These are phyloP conservation scores for Cyberlindnera lachancei DNA, from an alignment of 805 yeast genomes.

Conservation along the genomic window DNA sequence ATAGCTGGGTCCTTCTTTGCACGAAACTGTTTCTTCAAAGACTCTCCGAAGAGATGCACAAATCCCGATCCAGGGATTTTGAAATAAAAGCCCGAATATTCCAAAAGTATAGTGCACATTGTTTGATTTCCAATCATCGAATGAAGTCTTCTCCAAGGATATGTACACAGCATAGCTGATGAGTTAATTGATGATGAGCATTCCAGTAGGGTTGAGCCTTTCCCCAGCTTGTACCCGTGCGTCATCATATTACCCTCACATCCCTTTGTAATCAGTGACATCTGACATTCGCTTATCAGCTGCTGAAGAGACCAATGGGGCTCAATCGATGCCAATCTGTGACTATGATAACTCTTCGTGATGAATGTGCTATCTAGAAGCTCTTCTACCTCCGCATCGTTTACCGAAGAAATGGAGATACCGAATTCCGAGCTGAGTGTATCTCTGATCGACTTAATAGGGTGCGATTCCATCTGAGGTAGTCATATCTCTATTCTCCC, in stretches of 20 bases:
- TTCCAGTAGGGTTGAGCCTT: not conserved
- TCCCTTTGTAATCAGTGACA: slow-evolving; percentile 23
- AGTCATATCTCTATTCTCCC: no score
- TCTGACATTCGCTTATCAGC: slow-evolving; percentile 35
- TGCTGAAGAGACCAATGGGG: slow-evolving; percentile 21
- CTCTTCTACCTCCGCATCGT: not conserved
- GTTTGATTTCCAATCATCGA: slow-evolving; percentile 5
- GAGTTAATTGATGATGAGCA: not conserved
- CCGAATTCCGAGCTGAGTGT: no score
- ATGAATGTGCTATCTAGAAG: not conserved
- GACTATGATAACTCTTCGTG: not conserved
- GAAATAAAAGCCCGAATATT: slow-evolving; percentile 9
- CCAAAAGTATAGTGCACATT: slow-evolving; percentile 10
- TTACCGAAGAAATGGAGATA: no score
- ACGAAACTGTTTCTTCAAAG: not conserved
- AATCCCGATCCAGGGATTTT: slow-evolving; percentile 1
- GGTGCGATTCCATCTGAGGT: no score
- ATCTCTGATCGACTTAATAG: no score
- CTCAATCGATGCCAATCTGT: not conserved
- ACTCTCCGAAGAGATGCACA: slow-evolving; percentile 15
- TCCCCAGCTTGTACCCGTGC: slow-evolving; percentile 18
- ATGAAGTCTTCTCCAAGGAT: slow-evolving; percentile 32
- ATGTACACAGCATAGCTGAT: slow-evolving; percentile 28
- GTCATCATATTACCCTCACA: slow-evolving; percentile 30
- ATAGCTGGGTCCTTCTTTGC: not conserved